A percentile compares a stretch with the other conserved stretches of the same genome.
Conservation (phyloP, 352 stramenopile genomes). For the Pythium plurisporium region DNA sequence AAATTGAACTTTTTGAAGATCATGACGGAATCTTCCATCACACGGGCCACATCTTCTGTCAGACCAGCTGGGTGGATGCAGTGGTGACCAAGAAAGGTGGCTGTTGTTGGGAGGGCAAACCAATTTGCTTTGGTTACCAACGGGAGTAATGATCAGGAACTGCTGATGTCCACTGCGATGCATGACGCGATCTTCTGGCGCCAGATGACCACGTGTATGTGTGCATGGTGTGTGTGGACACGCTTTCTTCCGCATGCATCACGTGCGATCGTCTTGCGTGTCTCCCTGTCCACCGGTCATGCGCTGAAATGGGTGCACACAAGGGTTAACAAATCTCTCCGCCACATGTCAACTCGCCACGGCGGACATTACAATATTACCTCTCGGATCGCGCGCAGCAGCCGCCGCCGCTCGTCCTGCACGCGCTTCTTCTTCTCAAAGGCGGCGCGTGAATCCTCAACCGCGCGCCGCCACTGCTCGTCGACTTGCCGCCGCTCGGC, state of each 20-base stretch:
- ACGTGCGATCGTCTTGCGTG: not conserved
- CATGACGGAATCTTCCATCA: no score
- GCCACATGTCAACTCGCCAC: not conserved
- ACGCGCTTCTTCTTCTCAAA: constrained; percentile 52
- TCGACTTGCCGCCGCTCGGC: constrained; percentile 53
- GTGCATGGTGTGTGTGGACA: not conserved
- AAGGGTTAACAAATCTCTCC: no score
- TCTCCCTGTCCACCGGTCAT: not conserved
- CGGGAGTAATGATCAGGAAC: no score
- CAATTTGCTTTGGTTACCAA: no score
- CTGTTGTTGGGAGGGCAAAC: no score
- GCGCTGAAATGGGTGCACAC: no score
- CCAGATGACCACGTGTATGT: not conserved
- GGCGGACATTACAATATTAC: constrained; percentile 14
- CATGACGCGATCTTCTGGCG: no score
- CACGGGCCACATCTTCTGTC: no score
- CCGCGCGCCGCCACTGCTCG: constrained; percentile 44
- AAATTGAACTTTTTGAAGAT: no score
- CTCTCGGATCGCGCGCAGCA: constrained; percentile 58
- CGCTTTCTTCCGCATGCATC: not conserved
- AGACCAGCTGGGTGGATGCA: no score
- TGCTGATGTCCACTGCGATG: no score
- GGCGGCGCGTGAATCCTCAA: constrained; percentile 26
- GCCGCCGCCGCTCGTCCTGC: constrained; percentile 39
- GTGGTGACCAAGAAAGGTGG: no score